phyloP scores from a whole-genome alignment of 768 basidiomycete genomes.

The Suillus spraguei region DNA sequence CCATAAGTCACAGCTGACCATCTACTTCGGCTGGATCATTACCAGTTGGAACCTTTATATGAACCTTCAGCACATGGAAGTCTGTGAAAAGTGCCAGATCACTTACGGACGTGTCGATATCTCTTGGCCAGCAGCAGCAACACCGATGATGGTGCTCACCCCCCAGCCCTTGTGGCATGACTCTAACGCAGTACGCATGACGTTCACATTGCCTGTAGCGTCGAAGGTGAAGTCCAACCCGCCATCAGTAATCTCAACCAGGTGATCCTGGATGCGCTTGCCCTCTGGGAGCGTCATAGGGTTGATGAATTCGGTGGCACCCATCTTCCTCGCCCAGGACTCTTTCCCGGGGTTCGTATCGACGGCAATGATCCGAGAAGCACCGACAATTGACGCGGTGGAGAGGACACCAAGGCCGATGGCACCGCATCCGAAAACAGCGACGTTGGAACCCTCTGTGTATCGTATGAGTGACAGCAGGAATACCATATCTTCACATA shows the following conservation, averaged over 20 bases:
- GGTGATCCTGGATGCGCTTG: slow-evolving; percentile 84
- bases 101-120: slow-evolving; percentile 86
- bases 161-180: slow-evolving; percentile 99
- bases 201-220: slow-evolving; percentile 92
- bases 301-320: slow-evolving; percentile 94
- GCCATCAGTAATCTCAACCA: slow-evolving; percentile 93
- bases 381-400: slow-evolving; percentile 75
- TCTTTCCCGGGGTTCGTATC: slow-evolving; percentile 90
- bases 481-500: slow-evolving; percentile 37
- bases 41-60: slow-evolving; percentile 53
- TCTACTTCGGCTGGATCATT: neutral
- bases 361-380: slow-evolving; percentile 88
- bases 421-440: slow-evolving; percentile 95
- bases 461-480: slow-evolving; percentile 2
- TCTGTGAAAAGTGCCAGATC: neutral
- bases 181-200: slow-evolving; percentile 95
- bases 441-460: slow-evolving; percentile 82
- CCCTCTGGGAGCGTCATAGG: slow-evolving; percentile 73
- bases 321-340: slow-evolving; percentile 88
- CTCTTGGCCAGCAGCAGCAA: slow-evolving; percentile 96
- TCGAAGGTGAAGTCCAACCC: slow-evolving; percentile 98
- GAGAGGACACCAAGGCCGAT: slow-evolving; percentile 94
- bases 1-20: slow-evolving; percentile 1
- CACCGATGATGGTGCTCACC: slow-evolving; percentile 92
- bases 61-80: slow-evolving; percentile 19